Conservation (phyloP, 192 early-diverging fungal genomes). For the Bifiguratus adelaidae region DNA sequence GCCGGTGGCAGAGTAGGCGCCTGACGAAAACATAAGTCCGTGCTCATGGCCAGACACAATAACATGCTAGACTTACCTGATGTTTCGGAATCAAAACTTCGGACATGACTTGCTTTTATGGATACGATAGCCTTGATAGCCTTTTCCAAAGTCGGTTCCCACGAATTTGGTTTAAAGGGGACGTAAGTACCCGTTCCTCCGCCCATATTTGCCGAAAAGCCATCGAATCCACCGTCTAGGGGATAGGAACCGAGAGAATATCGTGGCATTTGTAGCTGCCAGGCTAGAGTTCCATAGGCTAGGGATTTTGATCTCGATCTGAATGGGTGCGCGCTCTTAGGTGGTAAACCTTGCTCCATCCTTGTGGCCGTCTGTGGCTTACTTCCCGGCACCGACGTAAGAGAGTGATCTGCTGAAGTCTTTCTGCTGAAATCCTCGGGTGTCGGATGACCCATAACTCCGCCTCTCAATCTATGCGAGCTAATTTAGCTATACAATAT, state of each 20-base stretch:
- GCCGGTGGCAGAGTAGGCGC: conserved; percentile 54
- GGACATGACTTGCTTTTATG: conserved; percentile 65
- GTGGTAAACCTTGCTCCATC: background rate
- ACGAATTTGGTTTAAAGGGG: conserved; percentile 22
- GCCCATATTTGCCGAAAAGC: background rate
- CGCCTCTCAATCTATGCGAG: no score
- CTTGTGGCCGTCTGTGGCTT: background rate
- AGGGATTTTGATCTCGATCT: conserved; percentile 22
- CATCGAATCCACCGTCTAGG: background rate
- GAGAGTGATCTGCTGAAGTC: no score
- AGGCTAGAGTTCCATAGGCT: conserved; percentile 11
- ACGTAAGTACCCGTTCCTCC: background rate
- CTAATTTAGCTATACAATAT: no score
- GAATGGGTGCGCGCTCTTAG: background rate
- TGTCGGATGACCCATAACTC: no score
- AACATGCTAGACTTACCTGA: conserved; percentile 63
- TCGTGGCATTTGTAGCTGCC: conserved; percentile 2
- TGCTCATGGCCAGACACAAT: no score
- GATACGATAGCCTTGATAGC: conserved; percentile 70
- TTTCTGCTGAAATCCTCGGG: no score
- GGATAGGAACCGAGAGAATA: conserved; percentile 1
- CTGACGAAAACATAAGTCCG: conserved; percentile 11
- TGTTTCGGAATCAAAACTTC: conserved; percentile 69
- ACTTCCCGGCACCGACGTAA: no score
- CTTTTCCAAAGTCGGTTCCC: conserved; percentile 62